Conservation (phyloP, 495 filamentous ascomycete genomes). For the Tuber melanosporum region DNA sequence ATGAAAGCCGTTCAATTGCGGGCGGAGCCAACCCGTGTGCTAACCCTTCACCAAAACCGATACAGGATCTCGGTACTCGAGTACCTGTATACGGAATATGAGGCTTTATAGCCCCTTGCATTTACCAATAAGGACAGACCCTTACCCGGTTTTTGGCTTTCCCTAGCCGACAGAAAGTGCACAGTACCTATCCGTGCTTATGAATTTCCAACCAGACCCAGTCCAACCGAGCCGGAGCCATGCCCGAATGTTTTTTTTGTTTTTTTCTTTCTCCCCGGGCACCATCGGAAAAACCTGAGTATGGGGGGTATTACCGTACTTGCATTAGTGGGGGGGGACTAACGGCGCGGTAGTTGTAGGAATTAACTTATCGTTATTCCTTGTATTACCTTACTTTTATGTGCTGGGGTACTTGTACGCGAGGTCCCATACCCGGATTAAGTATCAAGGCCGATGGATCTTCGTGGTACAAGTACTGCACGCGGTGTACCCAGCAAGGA, state of each 20-base stretch:
- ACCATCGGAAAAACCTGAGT: not conserved
- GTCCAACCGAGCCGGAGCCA: not conserved
- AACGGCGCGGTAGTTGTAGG: not conserved
- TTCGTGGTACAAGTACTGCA: not conserved
- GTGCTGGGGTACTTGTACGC: not conserved
- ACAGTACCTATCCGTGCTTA: not conserved
- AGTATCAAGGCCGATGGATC: not conserved
- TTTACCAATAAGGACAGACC: not conserved
- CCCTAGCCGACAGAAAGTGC: not conserved
- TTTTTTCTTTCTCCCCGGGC: not conserved
- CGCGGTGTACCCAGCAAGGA: not conserved
- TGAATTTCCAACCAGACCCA: not conserved
- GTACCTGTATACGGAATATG: no score
- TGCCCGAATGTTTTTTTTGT: not conserved
- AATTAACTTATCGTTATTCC: not conserved
- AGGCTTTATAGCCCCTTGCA: not conserved
- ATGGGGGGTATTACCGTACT: not conserved
- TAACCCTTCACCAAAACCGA: not conserved
- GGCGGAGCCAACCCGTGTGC: not conserved
- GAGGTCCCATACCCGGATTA: not conserved
- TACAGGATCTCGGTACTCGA: not conserved
- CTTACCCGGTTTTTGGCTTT: not conserved
- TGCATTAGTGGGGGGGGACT: not conserved
- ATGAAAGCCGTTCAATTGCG: no score
- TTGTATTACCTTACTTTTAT: not conserved